Percentiles rank a stretch among this genome's conserved stretches.
Conservation (phyloP, 1,139 yeast genomes). For the Meyerozyma smithsonii region DNA sequence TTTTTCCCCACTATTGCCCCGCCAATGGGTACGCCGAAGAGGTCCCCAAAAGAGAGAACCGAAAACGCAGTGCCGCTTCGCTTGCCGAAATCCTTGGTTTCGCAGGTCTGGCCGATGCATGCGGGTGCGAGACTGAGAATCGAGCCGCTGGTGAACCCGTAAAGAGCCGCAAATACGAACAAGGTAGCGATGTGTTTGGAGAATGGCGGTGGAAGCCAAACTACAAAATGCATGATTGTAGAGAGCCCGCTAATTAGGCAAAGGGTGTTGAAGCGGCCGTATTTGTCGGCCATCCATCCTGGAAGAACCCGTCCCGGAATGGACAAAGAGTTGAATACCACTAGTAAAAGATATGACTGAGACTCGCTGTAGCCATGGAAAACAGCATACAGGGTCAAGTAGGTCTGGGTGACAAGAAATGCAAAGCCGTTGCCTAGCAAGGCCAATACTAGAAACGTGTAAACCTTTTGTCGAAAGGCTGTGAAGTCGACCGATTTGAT, state of each 20-base stretch:
- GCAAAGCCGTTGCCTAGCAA: slow-evolving; percentile 30
- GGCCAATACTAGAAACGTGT: slow-evolving; percentile 22
- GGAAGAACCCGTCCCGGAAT: slow-evolving; percentile 28
- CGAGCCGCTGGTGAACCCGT: slow-evolving; percentile 30
- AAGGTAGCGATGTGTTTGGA: slow-evolving; percentile 23
- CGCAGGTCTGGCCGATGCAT: slow-evolving; percentile 24
- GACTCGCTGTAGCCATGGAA: slow-evolving; percentile 20
- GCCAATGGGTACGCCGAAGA: slow-evolving; percentile 32
- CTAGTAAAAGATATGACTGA: slow-evolving; percentile 20
- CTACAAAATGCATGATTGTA: slow-evolving; percentile 18
- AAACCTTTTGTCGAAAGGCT: slow-evolving; percentile 22
- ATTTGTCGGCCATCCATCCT: slow-evolving; percentile 25
- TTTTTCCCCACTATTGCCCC: slow-evolving; percentile 26
- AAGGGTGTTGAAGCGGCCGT: slow-evolving; percentile 28
- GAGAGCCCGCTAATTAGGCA: slow-evolving; percentile 18
- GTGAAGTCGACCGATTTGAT: slow-evolving; percentile 22
- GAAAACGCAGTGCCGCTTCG: slow-evolving; percentile 30
- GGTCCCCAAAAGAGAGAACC: slow-evolving; percentile 28
- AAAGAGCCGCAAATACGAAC: slow-evolving; percentile 22
- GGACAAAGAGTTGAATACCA: slow-evolving; percentile 25
- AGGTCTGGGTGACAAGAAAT: slow-evolving; percentile 21
- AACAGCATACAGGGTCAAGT: slow-evolving; percentile 26
- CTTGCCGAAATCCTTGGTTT: slow-evolving; percentile 27
- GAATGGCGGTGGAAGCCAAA: slow-evolving; percentile 25
- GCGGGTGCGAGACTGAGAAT: slow-evolving; percentile 28